Conservation (phyloP, 116 monocot genomes). For the Trichopus zeylanicus region DNA sequence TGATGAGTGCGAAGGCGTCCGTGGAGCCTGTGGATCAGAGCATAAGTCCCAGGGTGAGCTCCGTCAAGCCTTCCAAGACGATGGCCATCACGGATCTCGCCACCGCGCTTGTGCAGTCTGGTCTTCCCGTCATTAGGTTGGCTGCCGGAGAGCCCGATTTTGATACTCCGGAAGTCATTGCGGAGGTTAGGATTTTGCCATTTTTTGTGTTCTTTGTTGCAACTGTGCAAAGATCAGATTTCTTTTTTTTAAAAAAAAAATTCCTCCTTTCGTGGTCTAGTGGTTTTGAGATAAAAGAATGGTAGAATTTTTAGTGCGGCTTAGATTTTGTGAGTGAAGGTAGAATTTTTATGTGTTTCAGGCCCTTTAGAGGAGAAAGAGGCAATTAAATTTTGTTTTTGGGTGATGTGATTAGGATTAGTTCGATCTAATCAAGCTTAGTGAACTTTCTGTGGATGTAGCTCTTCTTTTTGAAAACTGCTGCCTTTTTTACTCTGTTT, state of each 20-base stretch:
- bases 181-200: slow-evolving; percentile 31
- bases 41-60: slow-evolving; percentile 50
- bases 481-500: neutral
- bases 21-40: slow-evolving; percentile 30
- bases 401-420: too few relatives aligned
- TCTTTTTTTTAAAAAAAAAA: neutral
- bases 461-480: neutral
- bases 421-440: too few relatives aligned
- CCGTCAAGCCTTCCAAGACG: slow-evolving; percentile 69
- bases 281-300: too few relatives aligned
- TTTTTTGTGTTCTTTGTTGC: neutral
- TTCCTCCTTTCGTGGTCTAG: too few relatives aligned
- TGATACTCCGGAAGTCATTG: slow-evolving; percentile 58
- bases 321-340: too few relatives aligned
- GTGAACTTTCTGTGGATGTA: too few relatives aligned
- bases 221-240: neutral
- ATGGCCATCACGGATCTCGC: slow-evolving; percentile 76
- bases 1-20: neutral
- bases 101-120: slow-evolving; percentile 78
- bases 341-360: too few relatives aligned
- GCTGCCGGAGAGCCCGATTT: slow-evolving; percentile 97
- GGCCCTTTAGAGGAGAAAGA: too few relatives aligned
- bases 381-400: too few relatives aligned
- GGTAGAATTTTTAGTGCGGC: too few relatives aligned
- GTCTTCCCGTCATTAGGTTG: slow-evolving; percentile 76